These are phyloP conservation scores for Polychaeton citri DNA, from an alignment of 2,329 filamentous ascomycete species.

Conservation along the genomic window DNA sequence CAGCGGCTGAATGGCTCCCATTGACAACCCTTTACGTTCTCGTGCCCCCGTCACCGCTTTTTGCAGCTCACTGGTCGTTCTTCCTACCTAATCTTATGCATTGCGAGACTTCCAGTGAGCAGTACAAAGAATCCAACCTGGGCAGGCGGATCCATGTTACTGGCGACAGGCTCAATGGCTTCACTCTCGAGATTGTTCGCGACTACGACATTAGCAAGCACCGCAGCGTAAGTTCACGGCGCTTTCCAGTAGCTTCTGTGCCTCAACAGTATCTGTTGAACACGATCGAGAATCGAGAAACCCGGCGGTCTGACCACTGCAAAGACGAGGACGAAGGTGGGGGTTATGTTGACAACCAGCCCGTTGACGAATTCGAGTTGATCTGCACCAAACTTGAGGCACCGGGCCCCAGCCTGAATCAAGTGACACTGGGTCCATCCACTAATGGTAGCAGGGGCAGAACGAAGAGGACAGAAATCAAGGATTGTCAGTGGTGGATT, in stretches of 20 bases:
- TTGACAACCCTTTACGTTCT: conserved; percentile 5
- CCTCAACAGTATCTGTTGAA: background rate
- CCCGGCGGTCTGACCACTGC: background rate
- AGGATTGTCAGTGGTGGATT: conserved; percentile 11
- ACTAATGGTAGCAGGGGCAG: background rate
- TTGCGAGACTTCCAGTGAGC: conserved; percentile 1
- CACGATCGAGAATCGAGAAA: background rate
- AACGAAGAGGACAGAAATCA: conserved; percentile 4
- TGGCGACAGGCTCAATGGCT: conserved; percentile 9
- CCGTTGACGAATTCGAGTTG: conserved; percentile 6
- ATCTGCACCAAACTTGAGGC: conserved; percentile 4
- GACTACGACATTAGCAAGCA: conserved; percentile 7
- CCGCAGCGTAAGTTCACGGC: conserved; percentile 2
- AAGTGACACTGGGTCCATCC: background rate
- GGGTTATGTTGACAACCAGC: conserved; percentile 6
- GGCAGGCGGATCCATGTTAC: conserved; percentile 8
- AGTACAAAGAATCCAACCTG: conserved; percentile 2
- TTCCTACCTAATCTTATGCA: conserved; percentile 3
- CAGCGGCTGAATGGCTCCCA: background rate
- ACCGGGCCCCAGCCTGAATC: conserved; percentile 7
- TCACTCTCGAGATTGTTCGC: conserved; percentile 7
- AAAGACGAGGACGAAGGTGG: conserved; percentile 10
- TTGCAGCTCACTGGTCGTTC: conserved; percentile 11
- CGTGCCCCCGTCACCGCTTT: conserved; percentile 9
- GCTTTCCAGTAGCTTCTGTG: conserved; percentile 2